phyloP scores from a whole-genome alignment of 2,329 filamentous ascomycete genomes.

The Colletotrichum melonis region DNA sequence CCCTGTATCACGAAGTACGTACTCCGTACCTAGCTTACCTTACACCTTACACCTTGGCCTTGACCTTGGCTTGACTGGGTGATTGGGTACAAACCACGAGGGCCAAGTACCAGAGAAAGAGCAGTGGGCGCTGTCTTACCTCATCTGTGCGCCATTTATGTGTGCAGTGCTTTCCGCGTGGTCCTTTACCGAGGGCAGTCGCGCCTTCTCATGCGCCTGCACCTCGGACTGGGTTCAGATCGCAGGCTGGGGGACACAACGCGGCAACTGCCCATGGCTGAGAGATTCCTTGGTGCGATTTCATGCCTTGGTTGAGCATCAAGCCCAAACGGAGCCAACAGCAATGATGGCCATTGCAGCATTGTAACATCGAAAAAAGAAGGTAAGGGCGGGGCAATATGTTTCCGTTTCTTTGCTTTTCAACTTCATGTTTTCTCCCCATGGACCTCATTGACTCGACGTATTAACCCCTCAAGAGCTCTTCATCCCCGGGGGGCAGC shows the following conservation, averaged over 20 bases:
- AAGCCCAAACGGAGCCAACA: background rate
- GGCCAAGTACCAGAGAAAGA: background rate
- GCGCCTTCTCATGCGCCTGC: background rate
- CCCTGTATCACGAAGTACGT: too few relatives aligned
- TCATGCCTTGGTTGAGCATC: background rate
- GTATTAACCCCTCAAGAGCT: background rate
- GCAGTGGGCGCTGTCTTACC: background rate
- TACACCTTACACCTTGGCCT: background rate
- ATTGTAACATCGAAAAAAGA: background rate
- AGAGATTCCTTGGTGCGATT: background rate
- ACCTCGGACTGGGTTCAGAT: background rate
- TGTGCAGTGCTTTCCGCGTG: background rate
- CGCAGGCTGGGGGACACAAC: background rate
- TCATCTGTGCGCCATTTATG: slow-evolving; percentile 2
- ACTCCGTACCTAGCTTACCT: too few relatives aligned
- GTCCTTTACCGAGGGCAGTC: background rate
- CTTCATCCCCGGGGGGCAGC: background rate
- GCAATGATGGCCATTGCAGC: background rate
- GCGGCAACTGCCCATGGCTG: background rate
- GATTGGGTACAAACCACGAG: too few relatives aligned
- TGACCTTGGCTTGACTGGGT: background rate
- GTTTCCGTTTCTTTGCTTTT: slow-evolving; percentile 17
- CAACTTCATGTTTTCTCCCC: background rate
- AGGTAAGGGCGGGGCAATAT: background rate
- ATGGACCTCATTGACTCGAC: background rate